These are phyloP conservation scores for Solanum gandarillasii DNA, from an alignment of 257 asterid species.

Conservation along the genomic window DNA sequence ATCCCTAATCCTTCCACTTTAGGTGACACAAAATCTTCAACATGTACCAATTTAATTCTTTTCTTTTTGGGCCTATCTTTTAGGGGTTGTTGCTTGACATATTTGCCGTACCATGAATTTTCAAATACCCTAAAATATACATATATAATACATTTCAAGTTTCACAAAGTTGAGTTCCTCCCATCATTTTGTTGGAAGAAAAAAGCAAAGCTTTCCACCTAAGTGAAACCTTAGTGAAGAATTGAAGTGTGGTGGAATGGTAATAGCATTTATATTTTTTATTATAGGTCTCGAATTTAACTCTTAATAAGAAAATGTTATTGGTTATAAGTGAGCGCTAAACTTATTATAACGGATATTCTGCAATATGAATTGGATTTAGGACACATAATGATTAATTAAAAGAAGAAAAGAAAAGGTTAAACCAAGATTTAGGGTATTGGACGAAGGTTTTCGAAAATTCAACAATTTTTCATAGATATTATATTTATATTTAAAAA, in stretches of 20 bases:
- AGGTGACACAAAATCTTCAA: constrained; percentile 28
- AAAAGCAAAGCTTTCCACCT: constrained; percentile 24
- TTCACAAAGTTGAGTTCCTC: constrained; percentile 29
- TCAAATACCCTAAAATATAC: not conserved
- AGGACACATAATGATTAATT: not conserved
- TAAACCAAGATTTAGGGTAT: not conserved
- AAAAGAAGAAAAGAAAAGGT: not conserved
- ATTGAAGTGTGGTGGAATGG: not conserved
- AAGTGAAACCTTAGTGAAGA: constrained; percentile 30
- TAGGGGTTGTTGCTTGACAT: constrained; percentile 6
- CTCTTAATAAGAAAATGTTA: not conserved
- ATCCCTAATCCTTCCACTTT: constrained; percentile 19
- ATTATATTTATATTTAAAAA: no score
- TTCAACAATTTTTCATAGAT: not conserved
- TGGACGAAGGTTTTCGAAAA: not conserved
- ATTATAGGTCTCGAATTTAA: not conserved
- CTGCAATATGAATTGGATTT: not conserved
- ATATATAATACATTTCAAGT: not conserved
- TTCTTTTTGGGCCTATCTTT: constrained; percentile 1
- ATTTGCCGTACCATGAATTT: constrained; percentile 21
- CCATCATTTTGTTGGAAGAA: constrained; percentile 33
- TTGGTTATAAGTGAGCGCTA: not conserved
- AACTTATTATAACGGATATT: not conserved
- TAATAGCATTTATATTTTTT: not conserved
- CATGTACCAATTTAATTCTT: not conserved